Percentiles rank a stretch among this genome's conserved stretches.
These are phyloP conservation scores for Solanum piurae DNA, from an alignment of 257 asterid species.

Conservation along the genomic window DNA sequence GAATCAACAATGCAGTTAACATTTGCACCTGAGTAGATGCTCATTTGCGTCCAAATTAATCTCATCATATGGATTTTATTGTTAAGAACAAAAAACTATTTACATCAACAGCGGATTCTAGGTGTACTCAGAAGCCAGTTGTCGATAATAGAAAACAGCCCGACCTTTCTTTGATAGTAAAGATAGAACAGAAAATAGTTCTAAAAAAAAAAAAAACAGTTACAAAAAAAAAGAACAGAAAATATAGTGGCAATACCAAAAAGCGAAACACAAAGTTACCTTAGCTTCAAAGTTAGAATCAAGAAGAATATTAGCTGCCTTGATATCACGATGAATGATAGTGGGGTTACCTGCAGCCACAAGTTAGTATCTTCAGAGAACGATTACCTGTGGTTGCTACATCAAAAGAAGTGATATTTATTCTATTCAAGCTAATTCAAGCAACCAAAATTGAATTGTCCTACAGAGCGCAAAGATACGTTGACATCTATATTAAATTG, in stretches of 20 bases:
- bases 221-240: background rate
- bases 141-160: background rate
- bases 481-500: background rate
- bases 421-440: background rate
- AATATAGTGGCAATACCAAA: background rate
- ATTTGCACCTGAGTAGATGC: background rate
- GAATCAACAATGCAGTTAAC: background rate
- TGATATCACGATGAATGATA: conserved; percentile 22
- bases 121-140: background rate
- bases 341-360: conserved; percentile 18
- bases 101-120: background rate
- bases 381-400: background rate
- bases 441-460: background rate
- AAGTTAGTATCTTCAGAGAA: background rate
- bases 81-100: background rate
- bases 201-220: too few relatives aligned
- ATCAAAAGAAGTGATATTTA: background rate
- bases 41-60: background rate
- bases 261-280: conserved; percentile 1
- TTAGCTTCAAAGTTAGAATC: conserved; percentile 11
- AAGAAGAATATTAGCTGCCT: conserved; percentile 21
- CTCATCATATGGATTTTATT: background rate
- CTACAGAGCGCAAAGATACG: background rate
- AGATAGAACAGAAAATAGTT: background rate
- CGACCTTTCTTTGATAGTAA: background rate